phyloP scores from a whole-genome alignment of 176 grass and related monocot species.

The Oryza meridionalis region DNA sequence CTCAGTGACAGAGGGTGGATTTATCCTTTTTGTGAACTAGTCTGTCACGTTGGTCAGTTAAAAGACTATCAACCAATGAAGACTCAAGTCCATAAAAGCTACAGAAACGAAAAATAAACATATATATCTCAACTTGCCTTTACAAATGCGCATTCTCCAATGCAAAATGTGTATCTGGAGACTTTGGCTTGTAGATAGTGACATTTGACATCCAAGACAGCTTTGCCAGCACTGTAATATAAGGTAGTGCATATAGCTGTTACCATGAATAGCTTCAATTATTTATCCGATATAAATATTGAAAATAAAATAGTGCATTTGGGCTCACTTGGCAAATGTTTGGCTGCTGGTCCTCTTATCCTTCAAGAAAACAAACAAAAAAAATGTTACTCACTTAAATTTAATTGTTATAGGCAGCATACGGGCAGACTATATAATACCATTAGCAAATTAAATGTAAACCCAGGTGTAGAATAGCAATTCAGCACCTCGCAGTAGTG shows the following conservation, averaged over 20 bases:
- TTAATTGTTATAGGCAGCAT: constrained; percentile 39
- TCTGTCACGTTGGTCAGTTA: neutral
- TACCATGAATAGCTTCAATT: constrained; percentile 33
- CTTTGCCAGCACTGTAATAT: constrained; percentile 52
- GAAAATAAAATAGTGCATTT: constrained; percentile 30
- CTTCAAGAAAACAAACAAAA: constrained; percentile 63
- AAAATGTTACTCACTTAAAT: constrained; percentile 42
- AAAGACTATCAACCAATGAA: constrained; percentile 29
- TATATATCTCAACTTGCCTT: constrained; percentile 57
- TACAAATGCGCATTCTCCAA: constrained; percentile 91
- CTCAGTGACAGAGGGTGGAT: neutral
- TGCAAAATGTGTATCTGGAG: constrained; percentile 59
- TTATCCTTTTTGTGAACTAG: neutral
- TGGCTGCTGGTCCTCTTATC: constrained; percentile 51
- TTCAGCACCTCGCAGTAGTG: neutral
- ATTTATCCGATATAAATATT: constrained; percentile 11
- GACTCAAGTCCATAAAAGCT: neutral
- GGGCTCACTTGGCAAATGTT: constrained; percentile 59
- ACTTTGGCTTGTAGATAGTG: constrained; percentile 81
- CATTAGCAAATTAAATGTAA: neutral
- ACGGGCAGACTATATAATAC: constrained; percentile 29
- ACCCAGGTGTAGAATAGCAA: neutral
- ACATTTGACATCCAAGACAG: constrained; percentile 71
- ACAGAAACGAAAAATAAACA: constrained; percentile 33
- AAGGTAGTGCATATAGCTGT: constrained; percentile 19